phyloP scores from a whole-genome alignment of 1,284 basidiomycete species.

The Kalmanozyma brasiliensis region DNA sequence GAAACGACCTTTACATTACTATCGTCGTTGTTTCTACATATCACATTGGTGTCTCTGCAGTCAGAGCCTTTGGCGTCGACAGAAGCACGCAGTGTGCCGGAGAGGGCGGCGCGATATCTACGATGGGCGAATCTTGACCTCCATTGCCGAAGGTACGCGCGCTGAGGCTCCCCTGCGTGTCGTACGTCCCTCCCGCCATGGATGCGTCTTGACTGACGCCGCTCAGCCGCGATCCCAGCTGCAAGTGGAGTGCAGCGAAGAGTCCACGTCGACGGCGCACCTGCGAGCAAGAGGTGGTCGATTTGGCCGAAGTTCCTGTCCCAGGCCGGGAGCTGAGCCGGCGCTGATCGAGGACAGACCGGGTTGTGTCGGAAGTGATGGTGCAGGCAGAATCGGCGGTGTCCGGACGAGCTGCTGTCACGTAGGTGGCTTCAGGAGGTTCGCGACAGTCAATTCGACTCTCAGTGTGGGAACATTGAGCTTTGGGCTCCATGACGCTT shows the following conservation, averaged over 20 bases:
- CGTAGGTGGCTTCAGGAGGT: background rate
- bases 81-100: no score
- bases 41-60: no score
- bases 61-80: no score
- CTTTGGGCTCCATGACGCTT: no score
- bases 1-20: no score
- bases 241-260: constrained; percentile 12
- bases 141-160: constrained; percentile 32
- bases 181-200: constrained; percentile 3
- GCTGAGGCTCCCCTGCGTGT: constrained; percentile 17
- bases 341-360: constrained; percentile 4
- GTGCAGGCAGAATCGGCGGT: constrained; percentile 24
- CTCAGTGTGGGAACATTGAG: no score
- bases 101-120: no score
- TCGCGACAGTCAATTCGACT: no score
- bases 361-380: no score
- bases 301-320: constrained; percentile 15
- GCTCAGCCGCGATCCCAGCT: constrained; percentile 6
- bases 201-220: constrained; percentile 3
- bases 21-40: no score
- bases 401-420: constrained; percentile 7
- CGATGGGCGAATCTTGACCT: no score
- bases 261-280: constrained; percentile 12
- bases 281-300: constrained; percentile 9
- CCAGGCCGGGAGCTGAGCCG: constrained; percentile 9